Percentiles rank a stretch among this genome's conserved stretches.
Evolutionary conservation across 2,329 filamentous ascomycete species (phyloP).

Genomic region (Phialophora expanda): DNA sequence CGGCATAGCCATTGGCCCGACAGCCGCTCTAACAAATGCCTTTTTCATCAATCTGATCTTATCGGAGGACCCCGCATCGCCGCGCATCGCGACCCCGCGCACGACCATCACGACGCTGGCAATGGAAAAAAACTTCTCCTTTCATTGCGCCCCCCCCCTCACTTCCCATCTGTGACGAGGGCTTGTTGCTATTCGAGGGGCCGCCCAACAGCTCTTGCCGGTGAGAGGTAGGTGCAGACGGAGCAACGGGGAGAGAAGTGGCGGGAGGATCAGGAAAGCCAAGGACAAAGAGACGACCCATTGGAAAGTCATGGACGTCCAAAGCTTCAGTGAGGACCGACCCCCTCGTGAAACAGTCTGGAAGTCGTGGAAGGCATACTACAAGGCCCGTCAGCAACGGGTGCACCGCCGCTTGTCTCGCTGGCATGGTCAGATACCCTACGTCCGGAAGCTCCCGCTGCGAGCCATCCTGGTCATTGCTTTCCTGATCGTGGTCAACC

Average conservation of each 20-base stretch:
- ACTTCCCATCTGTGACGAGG: neutral
- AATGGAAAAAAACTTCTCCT: neutral
- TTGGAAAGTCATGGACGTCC: neutral
- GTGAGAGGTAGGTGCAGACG: conserved; percentile 9
- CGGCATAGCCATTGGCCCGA: no score
- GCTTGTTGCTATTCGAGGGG: neutral
- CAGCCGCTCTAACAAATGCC: no score
- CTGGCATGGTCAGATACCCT: conserved; percentile 53
- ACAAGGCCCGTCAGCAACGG: conserved; percentile 3
- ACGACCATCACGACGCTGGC: neutral
- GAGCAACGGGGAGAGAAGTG: neutral
- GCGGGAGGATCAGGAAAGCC: neutral
- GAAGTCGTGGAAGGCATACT: conserved; percentile 6
- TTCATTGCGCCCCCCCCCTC: neutral
- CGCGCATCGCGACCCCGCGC: neutral
- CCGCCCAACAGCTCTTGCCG: neutral
- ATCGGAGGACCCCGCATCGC: conserved; percentile 12
- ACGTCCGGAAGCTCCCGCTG: conserved; percentile 62
- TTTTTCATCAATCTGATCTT: conserved; percentile 2
- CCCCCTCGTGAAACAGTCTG: neutral
- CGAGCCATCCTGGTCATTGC: conserved; percentile 63
- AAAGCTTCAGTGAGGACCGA: neutral
- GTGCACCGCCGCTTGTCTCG: conserved; percentile 22
- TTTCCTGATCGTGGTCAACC: conserved; percentile 59
- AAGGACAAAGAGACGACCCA: neutral